A percentile compares a stretch with the other conserved stretches of the same genome.
These are phyloP conservation scores for Hamigera avellanea DNA, from an alignment of 495 filamentous ascomycete species.

Conservation along the genomic window DNA sequence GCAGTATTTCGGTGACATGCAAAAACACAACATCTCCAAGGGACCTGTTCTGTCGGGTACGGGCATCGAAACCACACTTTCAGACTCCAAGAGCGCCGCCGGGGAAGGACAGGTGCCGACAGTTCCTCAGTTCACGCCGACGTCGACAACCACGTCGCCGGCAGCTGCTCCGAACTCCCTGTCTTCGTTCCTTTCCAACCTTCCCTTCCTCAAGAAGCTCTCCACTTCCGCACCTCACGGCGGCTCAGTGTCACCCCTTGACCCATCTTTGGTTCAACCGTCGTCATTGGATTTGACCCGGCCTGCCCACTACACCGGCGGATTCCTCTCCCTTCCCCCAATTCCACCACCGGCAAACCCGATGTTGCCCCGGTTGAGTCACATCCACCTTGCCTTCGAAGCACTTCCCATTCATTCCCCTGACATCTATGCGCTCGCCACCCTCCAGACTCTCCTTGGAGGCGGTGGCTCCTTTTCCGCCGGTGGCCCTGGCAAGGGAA, in stretches of 20 bases:
- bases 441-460: slow-evolving; percentile 91
- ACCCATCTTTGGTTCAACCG: slow-evolving; percentile 30
- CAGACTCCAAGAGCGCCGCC: slow-evolving; percentile 33
- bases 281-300: slow-evolving; percentile 43
- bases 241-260: slow-evolving; percentile 40
- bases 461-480: slow-evolving; percentile 97
- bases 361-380: slow-evolving; percentile 68
- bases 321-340: slow-evolving; percentile 73
- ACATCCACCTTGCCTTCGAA: slow-evolving; percentile 94
- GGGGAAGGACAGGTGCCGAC: slow-evolving; percentile 26
- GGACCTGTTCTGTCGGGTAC: slow-evolving; percentile 44
- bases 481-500: slow-evolving; percentile 94
- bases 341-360: slow-evolving; percentile 67
- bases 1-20: slow-evolving; percentile 87
- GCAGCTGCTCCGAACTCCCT: slow-evolving; percentile 30
- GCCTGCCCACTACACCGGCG: slow-evolving; percentile 85
- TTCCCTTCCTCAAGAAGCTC: slow-evolving; percentile 89
- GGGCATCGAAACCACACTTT: slow-evolving; percentile 43
- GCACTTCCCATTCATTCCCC: slow-evolving; percentile 78
- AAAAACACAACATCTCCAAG: slow-evolving; percentile 24
- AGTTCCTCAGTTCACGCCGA: slow-evolving; percentile 30
- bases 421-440: slow-evolving; percentile 93
- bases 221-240: slow-evolving; percentile 56
- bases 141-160: slow-evolving; percentile 25
- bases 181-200: slow-evolving; percentile 59